These are phyloP conservation scores for Tylopilus felleus DNA, from an alignment of 768 basidiomycete species.

Conservation along the genomic window DNA sequence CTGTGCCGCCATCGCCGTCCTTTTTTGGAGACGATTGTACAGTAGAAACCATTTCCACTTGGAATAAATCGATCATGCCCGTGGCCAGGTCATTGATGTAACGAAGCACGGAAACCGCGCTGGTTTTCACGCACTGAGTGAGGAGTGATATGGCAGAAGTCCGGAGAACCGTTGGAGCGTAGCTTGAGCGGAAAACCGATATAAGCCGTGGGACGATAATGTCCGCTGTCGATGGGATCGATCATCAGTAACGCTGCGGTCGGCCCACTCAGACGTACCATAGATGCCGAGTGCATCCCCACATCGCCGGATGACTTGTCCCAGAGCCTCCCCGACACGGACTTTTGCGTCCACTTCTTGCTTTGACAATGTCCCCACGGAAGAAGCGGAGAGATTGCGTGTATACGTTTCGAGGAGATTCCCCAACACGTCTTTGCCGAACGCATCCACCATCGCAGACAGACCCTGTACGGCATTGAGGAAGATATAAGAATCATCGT, in stretches of 20 bases:
- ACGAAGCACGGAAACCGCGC: slow-evolving; percentile 55
- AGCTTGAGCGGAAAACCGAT: slow-evolving; percentile 50
- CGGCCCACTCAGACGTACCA: slow-evolving; percentile 43
- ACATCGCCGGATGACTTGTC: slow-evolving; percentile 67
- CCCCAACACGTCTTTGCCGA: slow-evolving; percentile 61
- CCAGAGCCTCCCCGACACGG: slow-evolving; percentile 83
- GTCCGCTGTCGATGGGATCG: slow-evolving; percentile 46
- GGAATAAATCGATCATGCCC: slow-evolving; percentile 75
- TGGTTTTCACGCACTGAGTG: slow-evolving; percentile 66
- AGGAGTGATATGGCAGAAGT: slow-evolving; percentile 68
- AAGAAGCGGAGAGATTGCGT: slow-evolving; percentile 45
- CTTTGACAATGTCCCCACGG: slow-evolving; percentile 38
- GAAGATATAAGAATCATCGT: slow-evolving; percentile 95
- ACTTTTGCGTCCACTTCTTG: slow-evolving; percentile 71
- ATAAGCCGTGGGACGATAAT: slow-evolving; percentile 72
- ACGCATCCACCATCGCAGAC: slow-evolving; percentile 75
- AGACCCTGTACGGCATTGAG: slow-evolving; percentile 90
- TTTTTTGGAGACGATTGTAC: slow-evolving; percentile 11
- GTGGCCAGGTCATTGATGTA: slow-evolving; percentile 61
- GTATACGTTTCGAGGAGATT: slow-evolving; percentile 67
- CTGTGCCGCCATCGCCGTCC: slow-evolving; percentile 14
- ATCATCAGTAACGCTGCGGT: not conserved
- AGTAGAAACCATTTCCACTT: slow-evolving; percentile 48
- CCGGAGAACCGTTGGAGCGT: slow-evolving; percentile 72
- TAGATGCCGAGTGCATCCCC: slow-evolving; percentile 67